Base-by-base conservation (phyloP, 495 filamentous ascomycete genomes). In the Hypoxylon trugodes region DNA sequence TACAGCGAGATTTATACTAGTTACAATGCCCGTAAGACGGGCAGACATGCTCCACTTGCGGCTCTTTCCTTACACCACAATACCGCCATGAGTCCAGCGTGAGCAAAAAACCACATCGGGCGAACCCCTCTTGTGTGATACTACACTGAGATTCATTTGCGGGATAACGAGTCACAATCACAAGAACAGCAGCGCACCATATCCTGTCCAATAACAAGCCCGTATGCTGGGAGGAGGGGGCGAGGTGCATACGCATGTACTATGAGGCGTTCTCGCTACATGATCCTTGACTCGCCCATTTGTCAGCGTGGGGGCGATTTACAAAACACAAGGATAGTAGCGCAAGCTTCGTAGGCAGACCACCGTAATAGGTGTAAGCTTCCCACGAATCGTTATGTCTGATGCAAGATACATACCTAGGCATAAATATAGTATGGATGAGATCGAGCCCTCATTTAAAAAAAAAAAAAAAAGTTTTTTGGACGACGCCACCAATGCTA, bases 51-150 rank as follows among this genome's bases (percentile, higher is more conserved):
- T 47, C 40, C 19, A 47, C 28, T 36, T 56, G 52, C 10, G 52
- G 52, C 52, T 56, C 52, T 56, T 21, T 26, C 30, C 19, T 56
- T 13, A 47, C 21, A 18, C 21, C 19, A 47, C 32, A 19, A 21
- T 33, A 37, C 38, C 21, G 47, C 18, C 40, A 16, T 15, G 12
- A 35, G 43, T 0, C 9, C 7, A 12, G 4, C 15, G 2, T 6
- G 28, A 55, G 37, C 24, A 8, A 22, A 19, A 12, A 15, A 18
- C 26, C 18, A 55, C 21, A 18, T 10, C 12, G 52, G 12, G 12
- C 2, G 5, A 35, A 15, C 52, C 40, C 52, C 52, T 55, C 38
- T 45, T 15, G 26, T 32, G 18, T n/a, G 7, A 43, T 33, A 28
- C 3, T 21, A 4, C 6, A 18, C 13, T 1, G 28, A 35, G 28